Conservation (phyloP, 345 rosid genomes). For the Eucalyptus tenuipes region DNA sequence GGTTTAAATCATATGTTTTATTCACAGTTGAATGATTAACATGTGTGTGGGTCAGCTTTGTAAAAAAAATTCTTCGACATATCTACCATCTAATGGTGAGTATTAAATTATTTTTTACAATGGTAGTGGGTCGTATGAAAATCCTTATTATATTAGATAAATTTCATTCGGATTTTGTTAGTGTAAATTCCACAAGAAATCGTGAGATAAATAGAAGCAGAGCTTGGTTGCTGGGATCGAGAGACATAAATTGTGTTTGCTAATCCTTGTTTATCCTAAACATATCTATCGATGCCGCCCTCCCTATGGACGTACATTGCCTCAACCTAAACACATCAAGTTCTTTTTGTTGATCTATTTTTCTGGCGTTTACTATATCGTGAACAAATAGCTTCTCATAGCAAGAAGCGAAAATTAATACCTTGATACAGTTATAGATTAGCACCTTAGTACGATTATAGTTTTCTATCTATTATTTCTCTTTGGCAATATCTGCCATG, state of each 20-base stretch:
- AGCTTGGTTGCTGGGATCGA: neutral
- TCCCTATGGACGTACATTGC: neutral
- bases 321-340: neutral
- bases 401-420: neutral
- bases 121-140: neutral
- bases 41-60: neutral
- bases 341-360: neutral
- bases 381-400: neutral
- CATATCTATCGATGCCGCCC: neutral
- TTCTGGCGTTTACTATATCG: neutral
- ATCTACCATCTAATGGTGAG: too few relatives aligned
- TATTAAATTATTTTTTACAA: neutral
- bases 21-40: neutral
- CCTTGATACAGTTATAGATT: neutral
- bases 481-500: neutral
- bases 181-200: neutral
- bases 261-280: neutral
- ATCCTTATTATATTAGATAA: neutral
- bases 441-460: too few relatives aligned
- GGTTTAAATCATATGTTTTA: neutral
- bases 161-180: neutral
- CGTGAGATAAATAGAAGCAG: neutral
- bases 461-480: too few relatives aligned
- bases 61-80: neutral
- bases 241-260: neutral